These are phyloP conservation scores for Cupressus sempervirens DNA, from an alignment of 75 land plant genomes.

Conservation along the genomic window DNA sequence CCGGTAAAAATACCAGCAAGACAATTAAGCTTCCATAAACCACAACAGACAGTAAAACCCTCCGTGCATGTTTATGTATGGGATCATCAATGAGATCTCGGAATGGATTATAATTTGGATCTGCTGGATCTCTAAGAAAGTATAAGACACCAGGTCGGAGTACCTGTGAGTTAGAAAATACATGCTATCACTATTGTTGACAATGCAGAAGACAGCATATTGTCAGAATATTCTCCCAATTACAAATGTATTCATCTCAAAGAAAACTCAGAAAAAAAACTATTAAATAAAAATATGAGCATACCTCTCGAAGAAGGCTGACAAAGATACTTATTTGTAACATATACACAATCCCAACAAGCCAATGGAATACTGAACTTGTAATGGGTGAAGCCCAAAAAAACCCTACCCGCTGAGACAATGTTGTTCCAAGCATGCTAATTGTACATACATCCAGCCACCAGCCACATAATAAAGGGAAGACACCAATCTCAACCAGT, in stretches of 20 bases:
- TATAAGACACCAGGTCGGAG: conserved; percentile 87
- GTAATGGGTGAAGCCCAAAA: conserved; percentile 84
- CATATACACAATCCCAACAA: conserved; percentile 97
- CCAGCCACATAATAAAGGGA: conserved; percentile 98
- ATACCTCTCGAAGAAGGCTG: conserved; percentile 94
- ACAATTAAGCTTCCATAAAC: conserved; percentile 99
- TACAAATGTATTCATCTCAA: not conserved
- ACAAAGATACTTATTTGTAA: conserved; percentile 97
- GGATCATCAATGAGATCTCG: conserved; percentile 99
- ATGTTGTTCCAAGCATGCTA: conserved; percentile 73
- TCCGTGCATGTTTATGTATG: conserved; percentile 94
- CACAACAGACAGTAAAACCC: conserved; percentile 90
- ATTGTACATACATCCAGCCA: conserved; percentile 97
- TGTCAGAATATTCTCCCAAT: not conserved
- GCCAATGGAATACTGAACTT: conserved; percentile 93
- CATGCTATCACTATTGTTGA: not conserved
- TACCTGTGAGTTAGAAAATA: conserved; percentile 45
- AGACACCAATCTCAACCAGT: conserved; percentile 94
- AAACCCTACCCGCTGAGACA: conserved; percentile 76
- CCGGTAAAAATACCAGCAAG: conserved; percentile 91
- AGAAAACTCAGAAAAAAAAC: not conserved
- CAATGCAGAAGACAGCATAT: not conserved
- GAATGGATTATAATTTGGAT: conserved; percentile 98
- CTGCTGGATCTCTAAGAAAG: conserved; percentile 95
- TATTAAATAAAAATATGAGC: not conserved